A percentile compares a stretch with the other conserved stretches of the same genome.
Conservation (phyloP, 495 filamentous ascomycete species). For the Thozetella sp. region DNA sequence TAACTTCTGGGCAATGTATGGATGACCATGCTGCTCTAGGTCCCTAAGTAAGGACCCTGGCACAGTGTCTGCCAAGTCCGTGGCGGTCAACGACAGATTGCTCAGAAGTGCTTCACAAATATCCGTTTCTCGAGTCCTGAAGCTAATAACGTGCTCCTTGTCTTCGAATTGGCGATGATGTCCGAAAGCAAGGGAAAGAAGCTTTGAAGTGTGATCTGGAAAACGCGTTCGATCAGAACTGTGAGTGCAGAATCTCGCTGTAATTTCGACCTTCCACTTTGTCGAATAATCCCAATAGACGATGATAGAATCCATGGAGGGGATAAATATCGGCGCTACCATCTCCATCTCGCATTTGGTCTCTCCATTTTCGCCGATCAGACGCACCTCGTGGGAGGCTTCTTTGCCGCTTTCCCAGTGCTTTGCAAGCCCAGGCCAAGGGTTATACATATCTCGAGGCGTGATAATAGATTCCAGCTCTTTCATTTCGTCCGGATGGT, state of each 20-base stretch:
- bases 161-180: background rate
- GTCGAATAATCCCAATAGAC: background rate
- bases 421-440: constrained; percentile 53
- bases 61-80: background rate
- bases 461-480: constrained; percentile 25
- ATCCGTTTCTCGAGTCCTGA: background rate
- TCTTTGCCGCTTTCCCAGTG: background rate
- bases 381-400: background rate
- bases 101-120: background rate
- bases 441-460: constrained; percentile 49
- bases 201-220: background rate
- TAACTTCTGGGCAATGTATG: background rate
- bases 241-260: background rate
- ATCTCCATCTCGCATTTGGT: background rate
- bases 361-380: background rate
- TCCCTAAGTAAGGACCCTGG: background rate
- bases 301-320: background rate
- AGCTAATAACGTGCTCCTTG: background rate
- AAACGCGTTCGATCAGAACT: background rate
- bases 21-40: background rate
- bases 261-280: background rate
- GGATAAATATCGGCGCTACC: background rate
- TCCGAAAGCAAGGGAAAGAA: background rate
- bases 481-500: constrained; percentile 35
- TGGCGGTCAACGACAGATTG: background rate